Conservation (phyloP, 2,329 filamentous ascomycete genomes). For the Pyrenochaeta sp. region DNA sequence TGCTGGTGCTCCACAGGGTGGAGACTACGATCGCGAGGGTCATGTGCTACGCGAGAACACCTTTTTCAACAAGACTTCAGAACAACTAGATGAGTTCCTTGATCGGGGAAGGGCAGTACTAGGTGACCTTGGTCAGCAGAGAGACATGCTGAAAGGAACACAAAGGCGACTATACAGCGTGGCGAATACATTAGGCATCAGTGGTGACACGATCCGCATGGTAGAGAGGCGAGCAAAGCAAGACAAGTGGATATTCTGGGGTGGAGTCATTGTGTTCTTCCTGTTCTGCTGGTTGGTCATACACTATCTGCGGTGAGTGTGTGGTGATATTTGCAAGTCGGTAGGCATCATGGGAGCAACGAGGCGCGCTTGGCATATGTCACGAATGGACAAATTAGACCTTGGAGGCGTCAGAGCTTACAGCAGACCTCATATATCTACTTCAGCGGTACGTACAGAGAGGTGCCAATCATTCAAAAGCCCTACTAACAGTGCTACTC, state of each 20-base stretch:
- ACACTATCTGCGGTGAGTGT: constrained; percentile 72
- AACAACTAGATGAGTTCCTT: constrained; percentile 91
- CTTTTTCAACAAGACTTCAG: constrained; percentile 84
- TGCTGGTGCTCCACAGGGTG: constrained; percentile 41
- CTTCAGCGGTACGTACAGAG: too few relatives aligned
- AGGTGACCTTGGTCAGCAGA: constrained; percentile 85
- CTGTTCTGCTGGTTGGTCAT: constrained; percentile 91
- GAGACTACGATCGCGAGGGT: constrained; percentile 74
- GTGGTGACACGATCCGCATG: constrained; percentile 96
- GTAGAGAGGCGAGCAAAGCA: constrained; percentile 89
- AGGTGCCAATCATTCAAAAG: too few relatives aligned
- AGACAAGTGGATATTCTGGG: constrained; percentile 98
- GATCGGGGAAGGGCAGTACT: constrained; percentile 90
- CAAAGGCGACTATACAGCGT: constrained; percentile 91
- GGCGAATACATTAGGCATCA: constrained; percentile 91
- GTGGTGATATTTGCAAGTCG: background rate
- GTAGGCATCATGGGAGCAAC: background rate
- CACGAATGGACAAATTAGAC: background rate
- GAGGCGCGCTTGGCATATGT: background rate
- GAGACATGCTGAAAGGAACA: constrained; percentile 94
- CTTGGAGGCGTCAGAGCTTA: too few relatives aligned
- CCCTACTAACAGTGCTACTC: too few relatives aligned
- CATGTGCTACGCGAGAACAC: constrained; percentile 89
- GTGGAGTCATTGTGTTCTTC: constrained; percentile 85
- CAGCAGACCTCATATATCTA: too few relatives aligned